Evolutionary conservation across 1,284 basidiomycete genomes (phyloP), one percentile per base, ranked within the genome.

Genomic region (Tilletia walkeri): DNA sequence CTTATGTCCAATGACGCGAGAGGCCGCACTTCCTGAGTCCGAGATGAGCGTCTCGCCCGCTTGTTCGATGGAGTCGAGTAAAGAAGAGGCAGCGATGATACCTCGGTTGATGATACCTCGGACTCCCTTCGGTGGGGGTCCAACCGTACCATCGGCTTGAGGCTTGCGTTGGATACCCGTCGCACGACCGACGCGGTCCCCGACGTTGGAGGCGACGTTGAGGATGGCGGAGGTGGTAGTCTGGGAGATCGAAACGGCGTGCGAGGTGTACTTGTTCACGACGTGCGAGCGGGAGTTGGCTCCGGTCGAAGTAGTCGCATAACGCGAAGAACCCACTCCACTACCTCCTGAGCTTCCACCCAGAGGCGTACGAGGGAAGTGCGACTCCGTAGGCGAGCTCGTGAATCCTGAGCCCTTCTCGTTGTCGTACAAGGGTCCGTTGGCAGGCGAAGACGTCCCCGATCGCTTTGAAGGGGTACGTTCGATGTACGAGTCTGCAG

Each of bases 41-140:
- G 76, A 75, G 6, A 84, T 67, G 3, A 80, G 65, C 2, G 69
- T 70, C 56, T 77, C 79, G n/a, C 72, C 79, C 24, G 80, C 78
- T 0, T 76, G 73, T 49, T 84, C 84, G n/a, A 84, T 66, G 6
- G 82, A 79, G 48, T 85, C 84, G 7, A 81, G 73, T 12, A 85
- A 77, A 6, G 80, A 79, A 69, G 78, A 82, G 69, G 80, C 74
- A 4, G 83, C 84, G 20, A 82, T 74, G 20, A 84, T 72, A 0
- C 79, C 76, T 50, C 80, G 77, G 38, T 80, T 79, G 70, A 84
- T 67, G n/a, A 81, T 72, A 4, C 83, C 83, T 18, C 76, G 71
- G 47, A 82, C 70, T 1, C 84, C 84, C 3, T 68, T 79, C 9
- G 81, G 80, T 2, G 78, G 65, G 0, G 73, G 70, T 45, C 73